These are phyloP conservation scores for Capronia coronata DNA, from an alignment of 2,329 filamentous ascomycete species.

Conservation along the genomic window DNA sequence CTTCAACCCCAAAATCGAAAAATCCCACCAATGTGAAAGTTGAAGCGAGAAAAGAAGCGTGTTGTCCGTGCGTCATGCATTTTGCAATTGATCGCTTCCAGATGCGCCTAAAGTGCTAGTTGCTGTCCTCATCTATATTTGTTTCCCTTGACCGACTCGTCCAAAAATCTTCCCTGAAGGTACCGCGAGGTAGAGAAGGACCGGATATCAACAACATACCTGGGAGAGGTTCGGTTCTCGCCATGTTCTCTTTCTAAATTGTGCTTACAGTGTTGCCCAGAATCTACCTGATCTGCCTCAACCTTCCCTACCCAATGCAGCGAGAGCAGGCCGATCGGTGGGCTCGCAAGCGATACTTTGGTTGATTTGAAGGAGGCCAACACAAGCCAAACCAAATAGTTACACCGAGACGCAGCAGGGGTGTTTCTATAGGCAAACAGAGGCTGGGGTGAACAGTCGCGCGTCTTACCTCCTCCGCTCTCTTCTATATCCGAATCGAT, in stretches of 20 bases:
- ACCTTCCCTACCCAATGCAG: constrained; percentile 39
- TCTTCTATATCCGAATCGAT: constrained; percentile 1
- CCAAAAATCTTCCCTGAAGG: background rate
- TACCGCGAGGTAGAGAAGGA: background rate
- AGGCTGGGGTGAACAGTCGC: constrained; percentile 1
- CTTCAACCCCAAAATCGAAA: background rate
- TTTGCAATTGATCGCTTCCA: background rate
- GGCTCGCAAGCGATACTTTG: constrained; percentile 43
- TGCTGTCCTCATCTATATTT: background rate
- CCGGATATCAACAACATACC: background rate
- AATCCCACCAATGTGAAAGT: background rate
- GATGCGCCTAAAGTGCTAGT: too few relatives aligned
- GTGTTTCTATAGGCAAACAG: background rate
- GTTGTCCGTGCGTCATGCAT: background rate
- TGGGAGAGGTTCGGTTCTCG: background rate
- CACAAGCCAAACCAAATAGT: background rate
- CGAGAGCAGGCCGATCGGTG: constrained; percentile 48
- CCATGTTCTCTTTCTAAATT: background rate
- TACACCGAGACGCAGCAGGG: background rate
- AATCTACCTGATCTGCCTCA: background rate
- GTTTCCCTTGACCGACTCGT: background rate
- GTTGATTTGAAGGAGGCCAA: constrained; percentile 30
- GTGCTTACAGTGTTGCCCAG: background rate
- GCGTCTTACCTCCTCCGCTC: background rate
- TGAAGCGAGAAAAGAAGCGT: background rate